Conservation (phyloP, 2,329 filamentous ascomycete genomes). For the Exophiala sp. region DNA sequence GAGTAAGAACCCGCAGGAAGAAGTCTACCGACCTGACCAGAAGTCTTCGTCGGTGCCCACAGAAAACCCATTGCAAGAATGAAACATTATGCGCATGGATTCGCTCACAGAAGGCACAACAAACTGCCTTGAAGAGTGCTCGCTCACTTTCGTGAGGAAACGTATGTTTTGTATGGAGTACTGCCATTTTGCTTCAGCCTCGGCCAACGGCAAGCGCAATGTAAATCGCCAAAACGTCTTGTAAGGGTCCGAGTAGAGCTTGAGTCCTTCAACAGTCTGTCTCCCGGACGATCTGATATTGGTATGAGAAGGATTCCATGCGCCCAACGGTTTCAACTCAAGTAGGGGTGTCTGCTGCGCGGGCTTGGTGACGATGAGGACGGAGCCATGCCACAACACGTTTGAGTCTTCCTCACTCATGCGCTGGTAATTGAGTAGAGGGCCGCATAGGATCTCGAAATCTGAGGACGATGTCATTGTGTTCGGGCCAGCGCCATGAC, state of each 20-base stretch:
- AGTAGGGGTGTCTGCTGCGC: slow-evolving; percentile 63
- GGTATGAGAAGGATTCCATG: slow-evolving; percentile 5
- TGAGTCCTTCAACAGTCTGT: slow-evolving; percentile 44
- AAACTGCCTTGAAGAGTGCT: slow-evolving; percentile 49
- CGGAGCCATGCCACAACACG: slow-evolving; percentile 72
- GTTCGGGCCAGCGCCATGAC: slow-evolving; percentile 27
- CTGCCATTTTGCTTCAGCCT: slow-evolving; percentile 71
- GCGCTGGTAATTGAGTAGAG: slow-evolving; percentile 50
- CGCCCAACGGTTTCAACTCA: slow-evolving; percentile 52
- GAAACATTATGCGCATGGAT: slow-evolving; percentile 68
- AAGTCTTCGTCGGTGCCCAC: slow-evolving; percentile 62
- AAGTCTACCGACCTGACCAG: slow-evolving; percentile 43
- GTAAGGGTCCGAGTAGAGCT: slow-evolving; percentile 57
- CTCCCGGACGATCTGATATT: neutral
- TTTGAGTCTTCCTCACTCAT: slow-evolving; percentile 35
- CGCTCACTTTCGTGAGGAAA: slow-evolving; percentile 55
- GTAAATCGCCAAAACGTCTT: slow-evolving; percentile 60
- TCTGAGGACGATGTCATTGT: slow-evolving; percentile 25
- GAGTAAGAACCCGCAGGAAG: neutral
- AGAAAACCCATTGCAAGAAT: slow-evolving; percentile 67
- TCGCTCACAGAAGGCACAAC: slow-evolving; percentile 57
- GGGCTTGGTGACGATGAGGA: slow-evolving; percentile 75
- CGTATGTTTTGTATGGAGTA: slow-evolving; percentile 69
- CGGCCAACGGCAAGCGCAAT: slow-evolving; percentile 62
- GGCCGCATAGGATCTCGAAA: slow-evolving; percentile 45